These are phyloP conservation scores for Pholiota microspora DNA, from an alignment of 768 basidiomycete genomes.

Conservation along the genomic window DNA sequence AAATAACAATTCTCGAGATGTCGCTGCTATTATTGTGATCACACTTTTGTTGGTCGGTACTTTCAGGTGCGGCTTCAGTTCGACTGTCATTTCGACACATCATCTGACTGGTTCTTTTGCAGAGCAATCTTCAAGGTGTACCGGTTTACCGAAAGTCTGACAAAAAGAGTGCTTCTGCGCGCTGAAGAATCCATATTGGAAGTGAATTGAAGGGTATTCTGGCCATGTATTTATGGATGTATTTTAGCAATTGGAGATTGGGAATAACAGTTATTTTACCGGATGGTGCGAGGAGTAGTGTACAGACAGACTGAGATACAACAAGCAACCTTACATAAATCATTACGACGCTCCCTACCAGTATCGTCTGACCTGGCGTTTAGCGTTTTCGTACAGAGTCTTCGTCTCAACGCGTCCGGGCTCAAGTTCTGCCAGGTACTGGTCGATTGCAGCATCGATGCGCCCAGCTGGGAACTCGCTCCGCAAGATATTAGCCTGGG, in stretches of 20 bases:
- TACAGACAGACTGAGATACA: conserved; percentile 7
- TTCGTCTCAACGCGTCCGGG: conserved; percentile 61
- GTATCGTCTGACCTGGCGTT: conserved; percentile 66
- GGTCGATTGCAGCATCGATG: conserved; percentile 69
- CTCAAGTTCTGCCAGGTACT: conserved; percentile 72
- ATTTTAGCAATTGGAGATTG: not conserved
- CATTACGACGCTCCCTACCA: conserved; percentile 47
- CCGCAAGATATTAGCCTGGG: conserved; percentile 60
- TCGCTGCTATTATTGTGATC: conserved; percentile 65
- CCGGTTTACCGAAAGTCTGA: conserved; percentile 52
- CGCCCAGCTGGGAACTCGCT: conserved; percentile 77
- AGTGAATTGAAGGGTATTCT: conserved; percentile 40
- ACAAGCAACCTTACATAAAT: not conserved
- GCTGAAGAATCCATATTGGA: conserved; percentile 83
- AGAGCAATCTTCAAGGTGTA: conserved; percentile 77
- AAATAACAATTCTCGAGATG: conserved; percentile 56
- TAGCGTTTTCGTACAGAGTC: conserved; percentile 64
- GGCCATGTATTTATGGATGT: not conserved
- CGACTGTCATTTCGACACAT: not conserved
- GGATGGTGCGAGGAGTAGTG: conserved; percentile 12
- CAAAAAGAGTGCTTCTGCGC: conserved; percentile 60
- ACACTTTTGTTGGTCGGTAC: conserved; percentile 61
- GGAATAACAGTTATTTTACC: conserved; percentile 10
- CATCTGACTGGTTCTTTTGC: conserved; percentile 14
- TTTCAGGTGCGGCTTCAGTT: conserved; percentile 44